A percentile compares a stretch with the other conserved stretches of the same genome.
phyloP scores from a whole-genome alignment of 345 rosid species.

The Triadica sebifera region DNA sequence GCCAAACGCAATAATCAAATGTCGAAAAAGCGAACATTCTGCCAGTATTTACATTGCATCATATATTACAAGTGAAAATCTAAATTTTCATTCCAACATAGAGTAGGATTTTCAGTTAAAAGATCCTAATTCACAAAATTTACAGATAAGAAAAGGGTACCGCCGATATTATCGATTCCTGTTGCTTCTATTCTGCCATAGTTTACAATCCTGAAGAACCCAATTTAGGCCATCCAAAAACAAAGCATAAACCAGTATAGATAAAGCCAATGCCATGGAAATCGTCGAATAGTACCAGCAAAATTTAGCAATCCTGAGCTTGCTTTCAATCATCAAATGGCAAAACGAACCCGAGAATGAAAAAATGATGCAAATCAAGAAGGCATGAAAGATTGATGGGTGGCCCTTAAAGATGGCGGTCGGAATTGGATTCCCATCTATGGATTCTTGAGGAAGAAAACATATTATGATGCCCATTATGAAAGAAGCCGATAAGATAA shows the following conservation, averaged over 20 bases:
- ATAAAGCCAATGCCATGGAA: not conserved
- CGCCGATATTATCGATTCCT: not conserved
- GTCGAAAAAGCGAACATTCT: no score
- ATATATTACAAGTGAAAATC: no score
- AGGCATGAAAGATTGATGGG: conserved; percentile 4
- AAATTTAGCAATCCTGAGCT: not conserved
- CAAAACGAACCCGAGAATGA: conserved; percentile 17
- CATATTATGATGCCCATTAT: not conserved
- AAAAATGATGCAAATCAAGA: conserved; percentile 4
- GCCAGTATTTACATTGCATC: no score
- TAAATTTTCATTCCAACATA: no score
- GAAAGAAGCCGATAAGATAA: conserved; percentile 3
- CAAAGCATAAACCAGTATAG: not conserved
- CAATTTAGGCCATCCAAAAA: not conserved
- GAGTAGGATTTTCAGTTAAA: no score
- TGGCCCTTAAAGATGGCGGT: conserved; percentile 12
- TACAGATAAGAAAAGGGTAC: no score
- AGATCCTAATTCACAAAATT: no score
- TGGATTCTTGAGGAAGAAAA: conserved; percentile 12
- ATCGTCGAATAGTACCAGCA: conserved; percentile 6
- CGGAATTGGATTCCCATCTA: conserved; percentile 15
- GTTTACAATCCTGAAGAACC: not conserved
- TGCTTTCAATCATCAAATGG: conserved; percentile 1
- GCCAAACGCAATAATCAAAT: no score
- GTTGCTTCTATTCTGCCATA: not conserved